Conservation (phyloP, 257 asterid genomes). For the Solanum medicagineum region DNA sequence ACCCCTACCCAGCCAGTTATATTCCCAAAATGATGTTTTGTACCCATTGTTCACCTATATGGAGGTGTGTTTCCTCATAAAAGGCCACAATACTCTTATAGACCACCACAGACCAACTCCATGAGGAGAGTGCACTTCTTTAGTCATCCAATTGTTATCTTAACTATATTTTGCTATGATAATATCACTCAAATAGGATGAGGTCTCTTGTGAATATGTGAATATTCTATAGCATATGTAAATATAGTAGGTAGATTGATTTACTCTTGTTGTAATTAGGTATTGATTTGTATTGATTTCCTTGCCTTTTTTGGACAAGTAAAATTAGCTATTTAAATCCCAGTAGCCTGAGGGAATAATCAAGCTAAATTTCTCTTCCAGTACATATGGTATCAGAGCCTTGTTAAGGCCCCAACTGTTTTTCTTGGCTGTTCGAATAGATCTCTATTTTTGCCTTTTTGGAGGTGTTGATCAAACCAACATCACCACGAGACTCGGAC, state of each 20-base stretch:
- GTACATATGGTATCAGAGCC: not conserved
- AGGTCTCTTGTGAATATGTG: not conserved
- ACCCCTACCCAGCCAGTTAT: not conserved
- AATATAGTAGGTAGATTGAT: not conserved
- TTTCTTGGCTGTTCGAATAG: not conserved
- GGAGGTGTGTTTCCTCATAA: not conserved
- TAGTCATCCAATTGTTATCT: not conserved
- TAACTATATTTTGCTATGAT: not conserved
- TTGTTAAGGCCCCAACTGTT: not conserved
- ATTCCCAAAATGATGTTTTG: not conserved
- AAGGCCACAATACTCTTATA: not conserved
- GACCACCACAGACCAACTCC: not conserved
- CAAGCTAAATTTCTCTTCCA: not conserved
- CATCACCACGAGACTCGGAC: not conserved
- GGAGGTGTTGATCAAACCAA: not conserved
- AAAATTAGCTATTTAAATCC: no score
- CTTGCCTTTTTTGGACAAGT: not conserved
- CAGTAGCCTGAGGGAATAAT: no score
- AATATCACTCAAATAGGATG: not conserved
- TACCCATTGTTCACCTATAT: not conserved
- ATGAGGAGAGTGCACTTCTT: not conserved
- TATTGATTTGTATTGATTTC: not conserved
- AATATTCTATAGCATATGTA: not conserved
- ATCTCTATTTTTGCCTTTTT: not conserved
- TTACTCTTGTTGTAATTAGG: not conserved